Evolutionary conservation across 129 eudicot genomes (phyloP).

Genomic region (Mikania micrantha): DNA sequence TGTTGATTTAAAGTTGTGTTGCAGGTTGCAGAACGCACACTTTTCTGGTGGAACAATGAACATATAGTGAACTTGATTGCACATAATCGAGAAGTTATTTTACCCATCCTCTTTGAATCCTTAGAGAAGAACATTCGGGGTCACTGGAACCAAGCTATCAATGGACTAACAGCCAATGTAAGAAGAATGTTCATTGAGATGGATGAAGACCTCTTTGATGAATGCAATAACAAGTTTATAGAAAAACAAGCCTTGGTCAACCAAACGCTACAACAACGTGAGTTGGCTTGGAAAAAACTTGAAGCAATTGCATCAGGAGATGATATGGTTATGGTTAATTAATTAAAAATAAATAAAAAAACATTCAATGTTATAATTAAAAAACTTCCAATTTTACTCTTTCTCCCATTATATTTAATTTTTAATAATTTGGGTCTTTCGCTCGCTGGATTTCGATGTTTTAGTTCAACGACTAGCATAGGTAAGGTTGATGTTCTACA

Average conservation of each 20-base stretch:
- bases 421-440: background rate
- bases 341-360: background rate
- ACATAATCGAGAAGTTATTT: constrained; percentile 36
- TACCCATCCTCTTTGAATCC: constrained; percentile 57
- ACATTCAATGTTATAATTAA: background rate
- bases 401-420: background rate
- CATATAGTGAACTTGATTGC: constrained; percentile 45
- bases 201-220: constrained; percentile 54
- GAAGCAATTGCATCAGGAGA: constrained; percentile 48
- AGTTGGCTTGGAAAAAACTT: constrained; percentile 43
- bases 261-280: constrained; percentile 34
- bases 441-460: background rate
- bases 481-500: background rate
- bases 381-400: constrained; percentile 2
- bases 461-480: background rate
- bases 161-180: constrained; percentile 45
- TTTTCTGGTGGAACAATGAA: constrained; percentile 49
- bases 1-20: background rate
- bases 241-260: constrained; percentile 34
- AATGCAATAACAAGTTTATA: constrained; percentile 30
- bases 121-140: constrained; percentile 44
- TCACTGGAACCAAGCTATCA: constrained; percentile 61
- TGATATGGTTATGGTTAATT: constrained; percentile 20
- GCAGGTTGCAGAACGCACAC: constrained; percentile 46
- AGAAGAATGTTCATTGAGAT: constrained; percentile 62